Evolutionary conservation across 2,329 filamentous ascomycete species (phyloP).

Genomic region (Elsinoe necatrix): DNA sequence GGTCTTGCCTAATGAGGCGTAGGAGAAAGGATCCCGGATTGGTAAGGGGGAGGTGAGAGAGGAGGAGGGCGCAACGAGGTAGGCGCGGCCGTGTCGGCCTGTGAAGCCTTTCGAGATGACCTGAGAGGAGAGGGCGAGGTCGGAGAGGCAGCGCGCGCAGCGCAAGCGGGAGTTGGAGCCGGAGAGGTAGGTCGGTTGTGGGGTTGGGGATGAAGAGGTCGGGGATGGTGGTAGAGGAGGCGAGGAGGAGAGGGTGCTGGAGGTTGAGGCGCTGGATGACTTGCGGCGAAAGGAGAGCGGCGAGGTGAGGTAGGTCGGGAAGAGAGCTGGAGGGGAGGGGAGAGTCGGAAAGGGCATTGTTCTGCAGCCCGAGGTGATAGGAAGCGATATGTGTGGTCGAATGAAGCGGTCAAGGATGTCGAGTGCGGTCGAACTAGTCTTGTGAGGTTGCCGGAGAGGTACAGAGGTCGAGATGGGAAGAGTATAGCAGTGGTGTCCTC

Average conservation of each 20-base stretch:
- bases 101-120: conserved; percentile 59
- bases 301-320: conserved; percentile 45
- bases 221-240: conserved; percentile 11
- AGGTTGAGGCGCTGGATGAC: conserved; percentile 29
- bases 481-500: not conserved
- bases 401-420: too few relatives aligned
- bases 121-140: conserved; percentile 50
- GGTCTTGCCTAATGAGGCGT: not conserved
- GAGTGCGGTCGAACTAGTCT: not conserved
- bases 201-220: conserved; percentile 17
- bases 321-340: conserved; percentile 32
- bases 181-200: conserved; percentile 33
- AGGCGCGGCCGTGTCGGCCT: conserved; percentile 55
- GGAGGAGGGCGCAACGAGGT: conserved; percentile 47
- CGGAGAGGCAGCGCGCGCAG: conserved; percentile 51
- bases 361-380: not conserved
- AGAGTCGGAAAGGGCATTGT: conserved; percentile 23
- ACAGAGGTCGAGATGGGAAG: not conserved
- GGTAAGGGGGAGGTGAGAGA: conserved; percentile 20
- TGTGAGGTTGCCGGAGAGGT: not conserved
- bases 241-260: conserved; percentile 17
- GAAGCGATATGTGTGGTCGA: not conserved
- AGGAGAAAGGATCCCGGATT: not conserved
- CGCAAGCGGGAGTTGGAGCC: conserved; percentile 48
- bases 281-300: conserved; percentile 41